phyloP scores from a whole-genome alignment of 805 yeast species.

The Kazachstania taianensis region DNA sequence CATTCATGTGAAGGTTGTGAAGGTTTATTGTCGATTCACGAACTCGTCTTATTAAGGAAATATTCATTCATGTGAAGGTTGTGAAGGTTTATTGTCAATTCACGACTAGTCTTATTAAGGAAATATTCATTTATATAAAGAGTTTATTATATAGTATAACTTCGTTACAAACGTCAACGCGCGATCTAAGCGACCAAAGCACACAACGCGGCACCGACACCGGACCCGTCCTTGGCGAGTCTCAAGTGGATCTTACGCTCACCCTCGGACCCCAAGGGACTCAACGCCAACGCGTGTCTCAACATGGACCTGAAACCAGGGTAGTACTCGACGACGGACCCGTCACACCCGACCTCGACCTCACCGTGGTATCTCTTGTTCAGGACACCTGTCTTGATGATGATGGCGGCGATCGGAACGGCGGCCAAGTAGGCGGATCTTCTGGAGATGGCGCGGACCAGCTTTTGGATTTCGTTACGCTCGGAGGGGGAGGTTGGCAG shows the following conservation, averaged over 20 bases:
- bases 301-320: conserved; percentile 80
- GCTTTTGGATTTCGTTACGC: conserved; percentile 58
- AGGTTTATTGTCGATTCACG: too few relatives aligned
- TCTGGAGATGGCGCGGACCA: conserved; percentile 74
- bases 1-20: too few relatives aligned
- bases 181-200: conserved; percentile 43
- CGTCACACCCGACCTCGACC: conserved; percentile 93
- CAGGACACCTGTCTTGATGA: conserved; percentile 56
- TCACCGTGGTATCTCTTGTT: conserved; percentile 46
- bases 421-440: conserved; percentile 86
- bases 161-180: too few relatives aligned
- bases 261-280: conserved; percentile 64
- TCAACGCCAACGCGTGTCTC: conserved; percentile 63
- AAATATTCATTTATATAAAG: too few relatives aligned
- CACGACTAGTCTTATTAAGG: too few relatives aligned
- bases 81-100: too few relatives aligned
- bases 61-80: too few relatives aligned
- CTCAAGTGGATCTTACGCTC: conserved; percentile 64
- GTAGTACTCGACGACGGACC: conserved; percentile 86
- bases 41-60: too few relatives aligned
- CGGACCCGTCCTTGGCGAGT: conserved; percentile 90
- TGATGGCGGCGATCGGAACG: conserved; percentile 79
- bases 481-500: conserved; percentile 62
- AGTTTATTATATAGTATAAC: too few relatives aligned
- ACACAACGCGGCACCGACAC: conserved; percentile 95